These are phyloP conservation scores for Akanthomyces dipterigenus DNA, from an alignment of 2,329 filamentous ascomycete species.

Conservation along the genomic window DNA sequence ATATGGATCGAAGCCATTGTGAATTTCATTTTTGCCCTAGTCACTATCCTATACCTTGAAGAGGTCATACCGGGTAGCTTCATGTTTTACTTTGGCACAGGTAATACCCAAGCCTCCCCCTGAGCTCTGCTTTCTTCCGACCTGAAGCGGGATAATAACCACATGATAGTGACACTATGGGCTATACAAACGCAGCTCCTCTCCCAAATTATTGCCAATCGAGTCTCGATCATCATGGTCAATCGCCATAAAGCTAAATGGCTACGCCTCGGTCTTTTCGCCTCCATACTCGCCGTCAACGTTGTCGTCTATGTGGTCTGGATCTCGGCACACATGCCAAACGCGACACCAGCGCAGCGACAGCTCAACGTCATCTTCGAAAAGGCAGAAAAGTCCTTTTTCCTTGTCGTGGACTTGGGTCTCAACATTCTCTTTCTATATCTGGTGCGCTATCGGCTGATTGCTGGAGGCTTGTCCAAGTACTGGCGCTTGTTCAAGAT, in stretches of 20 bases:
- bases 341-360: slow-evolving; percentile 9
- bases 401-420: slow-evolving; percentile 39
- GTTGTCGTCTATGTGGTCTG: slow-evolving; percentile 33
- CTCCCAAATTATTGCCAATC: slow-evolving; percentile 39
- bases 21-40: slow-evolving; percentile 3
- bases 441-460: slow-evolving; percentile 37
- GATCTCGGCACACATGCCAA: slow-evolving; percentile 27
- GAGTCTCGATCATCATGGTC: slow-evolving; percentile 34
- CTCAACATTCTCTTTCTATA: slow-evolving; percentile 46
- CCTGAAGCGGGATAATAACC: no score
- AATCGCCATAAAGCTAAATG: slow-evolving; percentile 25
- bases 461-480: slow-evolving; percentile 40
- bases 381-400: slow-evolving; percentile 36
- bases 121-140: no score
- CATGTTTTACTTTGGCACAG: neutral
- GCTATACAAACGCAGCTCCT: slow-evolving; percentile 31
- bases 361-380: slow-evolving; percentile 18
- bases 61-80: neutral
- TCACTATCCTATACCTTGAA: slow-evolving; percentile 5
- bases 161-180: slow-evolving; percentile 12
- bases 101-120: neutral
- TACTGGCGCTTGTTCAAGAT: slow-evolving; percentile 43
- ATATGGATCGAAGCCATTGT: slow-evolving; percentile 6
- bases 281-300: slow-evolving; percentile 29
- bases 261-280: slow-evolving; percentile 30